Evolutionary conservation across 768 basidiomycete species (phyloP), one percentile per base, ranked within the genome.

Genomic region (Cyclocybe cylindracea): DNA sequence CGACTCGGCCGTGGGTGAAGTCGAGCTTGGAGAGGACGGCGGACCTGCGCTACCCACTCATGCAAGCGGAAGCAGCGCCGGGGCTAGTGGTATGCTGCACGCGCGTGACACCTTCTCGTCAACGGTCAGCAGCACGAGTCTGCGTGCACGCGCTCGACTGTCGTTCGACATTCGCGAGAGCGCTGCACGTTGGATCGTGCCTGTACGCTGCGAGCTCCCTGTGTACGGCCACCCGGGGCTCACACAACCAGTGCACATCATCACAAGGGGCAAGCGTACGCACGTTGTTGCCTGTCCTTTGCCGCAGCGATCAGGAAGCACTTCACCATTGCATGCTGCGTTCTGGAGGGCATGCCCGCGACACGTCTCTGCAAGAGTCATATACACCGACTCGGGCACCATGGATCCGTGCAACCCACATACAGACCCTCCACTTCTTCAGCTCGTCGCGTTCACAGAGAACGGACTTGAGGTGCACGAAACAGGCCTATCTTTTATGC

Each of bases 1-100:
- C 5, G 91, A 93, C 66, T 83, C 91, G 31, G 85, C 87, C 18
- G 91, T 91, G 6, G 82, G 86, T 33, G 91, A 94, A 65, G 76
- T 93, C 19, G 84, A 88, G 38, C 68, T 91, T 48, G 79, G 76
- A 54, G 77, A 78, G 36, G 73, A 72, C 32, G 67, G 66, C 4
- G 66, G 68, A 19, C 56, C 62, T 43, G 61, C 51, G 55, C 62
- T 64, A 18, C 40, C 70, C 24, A 24, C 24, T 5, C 24, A 24
- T 24, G 24, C 24, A 24, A 24, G 24, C 5, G 24, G 24, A 24
- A 24, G 24, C 5, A 24, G 5, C 24, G 24, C 3, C 24, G 24
- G 24, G 24, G 5, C 24, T 24, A 24, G 24, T 66, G 35, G 70
- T 33, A 53, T 51, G 10, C 48, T 66, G 33, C 63, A 51, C 70